Conservation (phyloP, 495 filamentous ascomycete species). For the Daldinia childiae region DNA sequence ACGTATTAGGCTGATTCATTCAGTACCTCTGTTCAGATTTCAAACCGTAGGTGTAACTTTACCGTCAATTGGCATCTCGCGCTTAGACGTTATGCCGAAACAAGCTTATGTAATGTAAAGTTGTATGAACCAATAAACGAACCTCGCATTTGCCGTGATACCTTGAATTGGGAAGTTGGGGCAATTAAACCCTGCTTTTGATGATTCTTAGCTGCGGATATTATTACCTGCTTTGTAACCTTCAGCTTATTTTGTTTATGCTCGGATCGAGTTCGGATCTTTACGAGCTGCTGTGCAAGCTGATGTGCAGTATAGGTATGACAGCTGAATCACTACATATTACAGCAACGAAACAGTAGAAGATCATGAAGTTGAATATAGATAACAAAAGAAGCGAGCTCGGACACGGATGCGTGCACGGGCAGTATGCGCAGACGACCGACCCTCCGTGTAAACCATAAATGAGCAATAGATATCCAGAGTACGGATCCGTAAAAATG, state of each 20-base stretch:
- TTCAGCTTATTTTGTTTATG: constrained; percentile 2
- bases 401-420: not conserved
- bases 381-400: not conserved
- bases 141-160: constrained; percentile 1
- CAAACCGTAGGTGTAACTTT: not conserved
- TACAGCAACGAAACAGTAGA: not conserved
- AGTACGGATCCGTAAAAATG: too few species aligned
- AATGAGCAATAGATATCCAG: not conserved
- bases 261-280: not conserved
- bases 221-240: constrained; percentile 17
- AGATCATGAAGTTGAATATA: not conserved
- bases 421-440: not conserved
- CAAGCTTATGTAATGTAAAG: not conserved
- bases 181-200: constrained; percentile 2
- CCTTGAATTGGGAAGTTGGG: constrained; percentile 22
- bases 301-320: not conserved
- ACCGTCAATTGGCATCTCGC: not conserved
- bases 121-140: not conserved
- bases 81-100: constrained; percentile 1
- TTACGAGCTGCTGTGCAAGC: not conserved
- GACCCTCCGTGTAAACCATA: not conserved
- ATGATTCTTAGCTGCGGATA: constrained; percentile 9
- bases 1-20: too few species aligned
- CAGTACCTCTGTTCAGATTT: not conserved
- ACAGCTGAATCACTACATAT: not conserved